Evolutionary conservation across 1,284 basidiomycete species (phyloP), one percentile per base, ranked within the genome.

Genomic region (Calocybe gambosa): DNA sequence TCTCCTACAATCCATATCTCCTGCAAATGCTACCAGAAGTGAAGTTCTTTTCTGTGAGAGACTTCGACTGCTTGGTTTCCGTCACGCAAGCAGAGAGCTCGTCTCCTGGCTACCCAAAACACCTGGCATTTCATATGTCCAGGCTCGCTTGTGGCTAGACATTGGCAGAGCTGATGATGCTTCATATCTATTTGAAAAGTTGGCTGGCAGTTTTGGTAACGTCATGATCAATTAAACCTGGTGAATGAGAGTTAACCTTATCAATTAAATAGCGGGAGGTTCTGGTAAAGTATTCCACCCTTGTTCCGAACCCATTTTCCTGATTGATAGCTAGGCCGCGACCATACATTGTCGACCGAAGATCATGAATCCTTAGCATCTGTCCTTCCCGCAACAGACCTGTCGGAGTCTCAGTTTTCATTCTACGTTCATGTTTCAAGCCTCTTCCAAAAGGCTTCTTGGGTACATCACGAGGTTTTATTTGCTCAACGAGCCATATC

Each of bases 401-500:
- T 77, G 12, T 76, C 80, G 46, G 73, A 78, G 47, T 80, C 80
- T 4, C 72, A 81, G 46, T 82, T 82, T 56, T 71, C 74, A 4
- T 95, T 89, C 67, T 93, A 91, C 66, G 64, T 82, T 28, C 88
- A 92, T 62, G 74, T 79, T 37, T 77, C 84, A n/a, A 68, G 74
- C 19, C 67, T 93, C 10, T 93, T 91, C 69, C 85, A 82, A 58
- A 68, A 74, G 38, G 71, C 69, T 35, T 68, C 67, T 23, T 66
- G 77, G 47, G 73, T 81, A 15, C 68, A 68, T 21, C 73, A 88
- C 34, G 85, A 91, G 52, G 78, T 88, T 26, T 64, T 66, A 19
- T 95, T 94, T 59, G 79, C 86, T 42, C 78, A 84, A 53, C 70
- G 86, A 25, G 89, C 92, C 3, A 72, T 94, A 45, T 80, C 85